phyloP scores from a whole-genome alignment of 352 stramenopile species.

The Globisporangium abappressorium region DNA sequence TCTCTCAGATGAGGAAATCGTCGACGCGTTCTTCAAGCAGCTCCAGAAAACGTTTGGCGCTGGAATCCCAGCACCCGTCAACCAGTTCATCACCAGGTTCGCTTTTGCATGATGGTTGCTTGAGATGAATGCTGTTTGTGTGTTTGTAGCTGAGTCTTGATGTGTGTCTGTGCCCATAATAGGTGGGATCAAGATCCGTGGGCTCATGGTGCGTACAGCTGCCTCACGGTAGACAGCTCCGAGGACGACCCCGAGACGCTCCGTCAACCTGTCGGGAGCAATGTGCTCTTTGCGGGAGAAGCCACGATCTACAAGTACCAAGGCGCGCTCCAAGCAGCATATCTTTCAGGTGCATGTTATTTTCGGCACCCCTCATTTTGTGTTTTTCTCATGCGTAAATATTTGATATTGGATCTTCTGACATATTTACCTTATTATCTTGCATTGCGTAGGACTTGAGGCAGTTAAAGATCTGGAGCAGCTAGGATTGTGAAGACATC shows the following conservation, averaged over 20 bases:
- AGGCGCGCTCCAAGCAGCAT: slow-evolving; percentile 58
- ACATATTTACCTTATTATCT: neutral
- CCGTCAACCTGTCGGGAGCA: slow-evolving; percentile 30
- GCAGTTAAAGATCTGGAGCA: slow-evolving; percentile 31
- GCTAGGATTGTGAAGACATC: slow-evolving; percentile 9
- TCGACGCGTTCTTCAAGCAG: slow-evolving; percentile 38
- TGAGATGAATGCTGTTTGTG: neutral
- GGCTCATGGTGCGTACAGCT: slow-evolving; percentile 59
- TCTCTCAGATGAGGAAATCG: slow-evolving; percentile 42
- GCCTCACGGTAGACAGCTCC: slow-evolving; percentile 56
- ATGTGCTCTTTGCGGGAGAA: slow-evolving; percentile 66
- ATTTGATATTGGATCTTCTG: neutral
- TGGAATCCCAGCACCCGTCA: slow-evolving; percentile 31
- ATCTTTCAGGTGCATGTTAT: slow-evolving; percentile 33
- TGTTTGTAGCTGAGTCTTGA: neutral
- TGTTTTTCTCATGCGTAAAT: neutral
- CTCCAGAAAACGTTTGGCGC: slow-evolving; percentile 44
- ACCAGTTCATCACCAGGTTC: slow-evolving; percentile 53
- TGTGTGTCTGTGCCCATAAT: neutral
- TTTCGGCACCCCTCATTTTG: neutral
- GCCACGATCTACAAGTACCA: slow-evolving; percentile 71
- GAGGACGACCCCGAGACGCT: slow-evolving; percentile 54
- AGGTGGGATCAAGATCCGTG: slow-evolving; percentile 66
- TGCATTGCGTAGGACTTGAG: slow-evolving; percentile 15
- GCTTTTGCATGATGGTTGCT: neutral